Conservation (phyloP, 306 rosid species). For the Cicer yamashitae region DNA sequence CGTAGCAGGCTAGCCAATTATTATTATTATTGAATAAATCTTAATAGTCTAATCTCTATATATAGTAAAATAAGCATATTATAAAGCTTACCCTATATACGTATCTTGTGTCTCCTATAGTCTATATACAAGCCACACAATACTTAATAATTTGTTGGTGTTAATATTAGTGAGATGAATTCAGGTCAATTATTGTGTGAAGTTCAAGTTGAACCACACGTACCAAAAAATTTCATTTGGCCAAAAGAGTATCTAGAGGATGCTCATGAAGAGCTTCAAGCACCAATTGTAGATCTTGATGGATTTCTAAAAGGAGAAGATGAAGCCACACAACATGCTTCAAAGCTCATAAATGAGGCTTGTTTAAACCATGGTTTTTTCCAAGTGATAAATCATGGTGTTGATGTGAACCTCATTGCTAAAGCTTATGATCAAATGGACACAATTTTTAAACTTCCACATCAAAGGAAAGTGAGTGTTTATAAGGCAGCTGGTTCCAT, state of each 20-base stretch:
- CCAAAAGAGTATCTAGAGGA: constrained; percentile 54
- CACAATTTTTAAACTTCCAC: constrained; percentile 65
- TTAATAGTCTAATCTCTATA: no score
- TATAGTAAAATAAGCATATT: no score
- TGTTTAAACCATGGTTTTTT: constrained; percentile 76
- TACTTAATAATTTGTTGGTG: no score
- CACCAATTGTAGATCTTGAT: constrained; percentile 61
- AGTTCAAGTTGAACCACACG: constrained; percentile 33
- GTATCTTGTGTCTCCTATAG: no score
- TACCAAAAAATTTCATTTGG: constrained; percentile 65
- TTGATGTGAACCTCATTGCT: constrained; percentile 49
- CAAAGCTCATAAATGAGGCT: constrained; percentile 51
- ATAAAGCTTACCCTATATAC: no score
- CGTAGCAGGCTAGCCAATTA: no score
- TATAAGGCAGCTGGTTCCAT: constrained; percentile 42
- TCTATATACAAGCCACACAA: no score
- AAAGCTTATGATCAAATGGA: constrained; percentile 54
- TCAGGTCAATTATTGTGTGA: constrained; percentile 34
- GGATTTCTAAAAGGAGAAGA: constrained; percentile 63
- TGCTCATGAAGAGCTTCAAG: constrained; percentile 55
- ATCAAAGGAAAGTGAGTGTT: constrained; percentile 43
- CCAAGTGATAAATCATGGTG: constrained; percentile 76
- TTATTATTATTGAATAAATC: no score
- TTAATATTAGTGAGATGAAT: constrained; percentile 35
- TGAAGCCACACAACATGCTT: constrained; percentile 50